Percentiles rank a stretch among this genome's conserved stretches.
Conservation (phyloP, 2,329 filamentous ascomycete species). For the Beauveria sp. region DNA sequence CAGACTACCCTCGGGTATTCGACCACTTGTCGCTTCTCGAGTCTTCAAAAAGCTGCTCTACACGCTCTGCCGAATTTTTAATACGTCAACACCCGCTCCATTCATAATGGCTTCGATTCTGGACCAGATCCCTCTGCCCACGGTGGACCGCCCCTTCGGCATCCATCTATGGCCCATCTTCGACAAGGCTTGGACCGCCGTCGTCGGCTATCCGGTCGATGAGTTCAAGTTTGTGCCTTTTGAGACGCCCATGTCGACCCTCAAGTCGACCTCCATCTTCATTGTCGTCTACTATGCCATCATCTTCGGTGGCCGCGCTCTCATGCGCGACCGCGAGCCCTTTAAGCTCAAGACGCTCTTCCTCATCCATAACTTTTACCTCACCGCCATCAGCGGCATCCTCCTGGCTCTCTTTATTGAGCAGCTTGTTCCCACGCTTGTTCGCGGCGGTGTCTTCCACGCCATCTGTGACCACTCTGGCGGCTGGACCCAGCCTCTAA, state of each 20-base stretch:
- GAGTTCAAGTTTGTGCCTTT: slow-evolving; percentile 80
- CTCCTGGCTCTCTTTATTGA: slow-evolving; percentile 83
- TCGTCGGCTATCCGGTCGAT: slow-evolving; percentile 74
- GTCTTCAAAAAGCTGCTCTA: neutral
- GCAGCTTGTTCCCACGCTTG: slow-evolving; percentile 79
- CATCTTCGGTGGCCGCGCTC: slow-evolving; percentile 85
- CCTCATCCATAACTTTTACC: slow-evolving; percentile 92
- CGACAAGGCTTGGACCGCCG: slow-evolving; percentile 70
- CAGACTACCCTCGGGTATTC: neutral
- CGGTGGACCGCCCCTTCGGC: slow-evolving; percentile 87
- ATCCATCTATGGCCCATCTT: slow-evolving; percentile 91
- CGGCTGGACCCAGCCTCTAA: slow-evolving; percentile 88
- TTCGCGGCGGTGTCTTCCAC: slow-evolving; percentile 75
- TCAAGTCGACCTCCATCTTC: slow-evolving; percentile 72
- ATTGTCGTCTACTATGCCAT: slow-evolving; percentile 85
- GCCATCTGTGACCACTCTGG: slow-evolving; percentile 74
- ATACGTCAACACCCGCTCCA: neutral
- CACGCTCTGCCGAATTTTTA: slow-evolving; percentile 11
- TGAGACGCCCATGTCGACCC: slow-evolving; percentile 80
- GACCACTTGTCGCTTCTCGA: neutral
- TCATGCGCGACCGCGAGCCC: slow-evolving; percentile 80
- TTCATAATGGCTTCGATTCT: slow-evolving; percentile 37
- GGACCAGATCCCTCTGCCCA: slow-evolving; percentile 60
- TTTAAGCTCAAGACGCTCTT: slow-evolving; percentile 85
- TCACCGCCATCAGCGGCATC: slow-evolving; percentile 75